Conservation (phyloP, 345 rosid genomes). For the Eucalyptus globulus region DNA sequence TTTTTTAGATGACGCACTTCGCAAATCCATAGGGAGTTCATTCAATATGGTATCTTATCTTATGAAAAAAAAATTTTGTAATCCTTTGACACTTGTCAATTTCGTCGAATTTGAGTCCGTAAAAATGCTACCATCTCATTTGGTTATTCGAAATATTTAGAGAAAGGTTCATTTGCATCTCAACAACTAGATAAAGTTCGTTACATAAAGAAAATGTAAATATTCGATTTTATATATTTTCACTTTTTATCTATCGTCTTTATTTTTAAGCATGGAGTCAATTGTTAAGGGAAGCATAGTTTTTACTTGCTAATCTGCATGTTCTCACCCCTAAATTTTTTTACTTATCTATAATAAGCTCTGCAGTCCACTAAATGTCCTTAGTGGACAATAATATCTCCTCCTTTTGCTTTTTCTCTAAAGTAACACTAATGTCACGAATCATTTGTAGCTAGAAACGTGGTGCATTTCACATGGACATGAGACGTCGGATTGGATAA, state of each 20-base stretch:
- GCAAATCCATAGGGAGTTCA: fast-evolving
- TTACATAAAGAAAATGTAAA: neutral
- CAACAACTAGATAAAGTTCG: neutral
- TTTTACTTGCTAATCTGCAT: neutral
- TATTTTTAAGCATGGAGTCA: neutral
- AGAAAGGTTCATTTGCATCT: neutral
- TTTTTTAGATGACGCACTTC: neutral
- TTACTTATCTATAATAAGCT: neutral
- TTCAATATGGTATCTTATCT: neutral
- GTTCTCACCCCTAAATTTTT: neutral
- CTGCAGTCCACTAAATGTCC: neutral
- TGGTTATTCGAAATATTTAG: neutral
- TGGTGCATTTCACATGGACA: fast-evolving
- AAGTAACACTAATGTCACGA: fast-evolving
- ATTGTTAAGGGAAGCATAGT: neutral
- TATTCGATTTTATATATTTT: neutral
- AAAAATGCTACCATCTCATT: neutral
- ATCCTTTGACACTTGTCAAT: neutral
- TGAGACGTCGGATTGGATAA: neutral
- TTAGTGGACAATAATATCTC: neutral
- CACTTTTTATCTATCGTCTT: neutral
- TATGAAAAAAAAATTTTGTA: neutral
- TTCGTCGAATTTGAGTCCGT: neutral
- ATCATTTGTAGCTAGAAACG: fast-evolving
- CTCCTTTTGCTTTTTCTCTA: neutral